These are phyloP conservation scores for Solanum virginianum DNA, from an alignment of 257 asterid genomes.

Conservation along the genomic window DNA sequence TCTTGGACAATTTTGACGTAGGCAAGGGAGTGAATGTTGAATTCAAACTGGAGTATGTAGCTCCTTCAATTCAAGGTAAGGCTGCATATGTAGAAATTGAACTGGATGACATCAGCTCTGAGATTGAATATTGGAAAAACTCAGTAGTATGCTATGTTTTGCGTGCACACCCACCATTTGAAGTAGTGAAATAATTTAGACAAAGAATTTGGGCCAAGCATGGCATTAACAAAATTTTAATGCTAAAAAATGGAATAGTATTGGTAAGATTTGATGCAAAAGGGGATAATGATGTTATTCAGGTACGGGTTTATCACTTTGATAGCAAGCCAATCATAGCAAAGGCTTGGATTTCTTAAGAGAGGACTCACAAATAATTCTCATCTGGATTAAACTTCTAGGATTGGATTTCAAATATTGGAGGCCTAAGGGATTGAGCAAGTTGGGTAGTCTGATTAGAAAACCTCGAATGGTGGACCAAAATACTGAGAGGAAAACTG, in stretches of 20 bases:
- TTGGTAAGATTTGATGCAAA: background rate
- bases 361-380: no score
- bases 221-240: background rate
- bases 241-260: background rate
- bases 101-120: background rate
- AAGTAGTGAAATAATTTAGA: background rate
- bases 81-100: background rate
- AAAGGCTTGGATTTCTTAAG: no score
- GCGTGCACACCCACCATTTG: background rate
- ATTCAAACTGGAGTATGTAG: background rate
- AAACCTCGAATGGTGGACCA: no score
- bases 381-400: no score
- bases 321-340: background rate
- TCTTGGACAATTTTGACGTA: background rate
- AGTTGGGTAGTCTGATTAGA: no score
- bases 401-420: no score
- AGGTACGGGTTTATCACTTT: background rate
- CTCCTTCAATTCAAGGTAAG: background rate
- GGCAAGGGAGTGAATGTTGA: background rate
- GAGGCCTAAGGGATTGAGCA: no score
- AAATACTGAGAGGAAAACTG: no score
- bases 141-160: background rate
- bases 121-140: background rate
- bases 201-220: background rate
- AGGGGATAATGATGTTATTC: background rate